A percentile compares a stretch with the other conserved stretches of the same genome.
Conservation (phyloP, 192 early-diverging fungal genomes). For the Podila verticillata region DNA sequence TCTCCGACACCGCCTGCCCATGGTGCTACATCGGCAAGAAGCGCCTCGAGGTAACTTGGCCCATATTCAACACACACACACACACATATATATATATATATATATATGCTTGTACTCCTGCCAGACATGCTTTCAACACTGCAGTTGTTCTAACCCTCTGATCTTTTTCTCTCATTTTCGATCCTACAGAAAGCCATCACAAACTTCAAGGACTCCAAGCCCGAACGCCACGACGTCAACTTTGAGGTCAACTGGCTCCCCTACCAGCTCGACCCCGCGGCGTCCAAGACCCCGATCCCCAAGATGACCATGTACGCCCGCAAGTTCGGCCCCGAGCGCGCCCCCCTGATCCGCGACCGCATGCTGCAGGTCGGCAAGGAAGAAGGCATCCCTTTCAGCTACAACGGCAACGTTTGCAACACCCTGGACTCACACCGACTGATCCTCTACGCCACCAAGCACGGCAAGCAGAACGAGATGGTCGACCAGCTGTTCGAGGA, state of each 20-base stretch:
- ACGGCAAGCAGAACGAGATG: conserved; percentile 65
- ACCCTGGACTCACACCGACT: conserved; percentile 74
- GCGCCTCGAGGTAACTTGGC: conserved; percentile 62
- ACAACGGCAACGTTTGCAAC: conserved; percentile 72
- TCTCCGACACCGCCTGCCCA: conserved; percentile 77
- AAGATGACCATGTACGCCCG: conserved; percentile 65
- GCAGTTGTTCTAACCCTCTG: neutral
- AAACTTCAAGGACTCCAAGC: conserved; percentile 54
- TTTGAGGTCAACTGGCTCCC: conserved; percentile 73
- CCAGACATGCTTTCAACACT: too few relatives aligned
- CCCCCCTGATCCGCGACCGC: conserved; percentile 60
- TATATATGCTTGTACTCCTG: too few relatives aligned
- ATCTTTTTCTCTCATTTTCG: neutral
- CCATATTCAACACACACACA: too few relatives aligned
- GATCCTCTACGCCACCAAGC: conserved; percentile 61
- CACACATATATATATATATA: too few relatives aligned
- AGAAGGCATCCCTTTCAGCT: conserved; percentile 74
- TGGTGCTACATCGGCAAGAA: conserved; percentile 86
- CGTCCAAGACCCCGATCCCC: conserved; percentile 59
- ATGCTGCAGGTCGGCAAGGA: conserved; percentile 65
- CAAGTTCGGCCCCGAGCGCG: conserved; percentile 72
- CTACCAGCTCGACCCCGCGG: conserved; percentile 72
- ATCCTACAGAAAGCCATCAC: conserved; percentile 33
- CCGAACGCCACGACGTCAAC: conserved; percentile 55
- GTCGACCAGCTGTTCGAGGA: conserved; percentile 69